Conservation (phyloP, 176 grass and related monocot species). For the Phyllostachys edulis region DNA sequence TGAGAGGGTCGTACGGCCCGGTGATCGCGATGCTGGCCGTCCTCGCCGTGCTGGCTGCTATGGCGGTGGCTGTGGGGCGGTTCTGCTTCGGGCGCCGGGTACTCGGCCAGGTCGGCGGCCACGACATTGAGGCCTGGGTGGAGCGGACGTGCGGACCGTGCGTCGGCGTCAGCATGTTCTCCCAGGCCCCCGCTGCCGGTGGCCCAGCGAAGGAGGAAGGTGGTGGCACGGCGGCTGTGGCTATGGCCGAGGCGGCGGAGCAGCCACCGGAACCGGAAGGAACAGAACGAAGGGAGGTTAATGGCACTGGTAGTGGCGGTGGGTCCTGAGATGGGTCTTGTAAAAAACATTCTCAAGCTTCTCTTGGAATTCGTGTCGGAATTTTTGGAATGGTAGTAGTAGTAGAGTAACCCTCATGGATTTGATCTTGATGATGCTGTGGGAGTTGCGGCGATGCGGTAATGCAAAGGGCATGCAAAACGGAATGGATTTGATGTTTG, state of each 20-base stretch:
- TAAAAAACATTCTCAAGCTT: not conserved
- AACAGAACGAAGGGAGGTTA: not conserved
- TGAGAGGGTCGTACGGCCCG: constrained; percentile 52
- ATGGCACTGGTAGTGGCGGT: not conserved
- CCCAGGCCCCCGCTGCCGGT: not conserved
- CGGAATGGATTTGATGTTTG: constrained; percentile 34
- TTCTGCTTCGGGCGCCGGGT: constrained; percentile 58
- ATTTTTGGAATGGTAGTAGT: not conserved
- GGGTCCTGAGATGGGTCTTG: not conserved
- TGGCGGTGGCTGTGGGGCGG: constrained; percentile 53
- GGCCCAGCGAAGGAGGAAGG: not conserved
- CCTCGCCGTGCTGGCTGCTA: constrained; percentile 56
- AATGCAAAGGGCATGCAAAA: constrained; percentile 3
- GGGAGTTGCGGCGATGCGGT: not conserved
- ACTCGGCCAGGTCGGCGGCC: constrained; percentile 29
- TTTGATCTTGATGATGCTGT: not conserved
- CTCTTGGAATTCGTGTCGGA: not conserved
- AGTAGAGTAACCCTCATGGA: not conserved
- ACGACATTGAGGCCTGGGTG: constrained; percentile 60
- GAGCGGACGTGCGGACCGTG: constrained; percentile 62
- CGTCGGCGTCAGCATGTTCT: constrained; percentile 36
- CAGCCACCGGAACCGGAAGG: not conserved
- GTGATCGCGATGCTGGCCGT: constrained; percentile 65
- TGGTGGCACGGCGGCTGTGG: not conserved
- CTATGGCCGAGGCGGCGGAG: constrained; percentile 25